Base-by-base conservation (phyloP, 768 basidiomycete genomes). In the Tylopilus plumbeoviolaceoides region DNA sequence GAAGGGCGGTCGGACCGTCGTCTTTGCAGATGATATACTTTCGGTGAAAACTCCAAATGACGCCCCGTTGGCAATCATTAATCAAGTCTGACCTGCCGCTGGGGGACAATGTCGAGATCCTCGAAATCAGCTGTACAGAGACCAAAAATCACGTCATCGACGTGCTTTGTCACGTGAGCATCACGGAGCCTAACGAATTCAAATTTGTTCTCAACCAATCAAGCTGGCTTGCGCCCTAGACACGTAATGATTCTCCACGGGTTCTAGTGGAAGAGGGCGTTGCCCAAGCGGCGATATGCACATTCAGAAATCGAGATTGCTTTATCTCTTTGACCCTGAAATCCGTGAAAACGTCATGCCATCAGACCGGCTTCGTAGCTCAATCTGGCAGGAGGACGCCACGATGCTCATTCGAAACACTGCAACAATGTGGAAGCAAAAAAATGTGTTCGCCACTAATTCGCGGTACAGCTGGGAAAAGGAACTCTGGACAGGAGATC, bases 381-480 rank as follows among this genome's bases (percentile, higher is more conserved):
- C 23, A 23, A 23, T 23, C n/a, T 23, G 17, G 21, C 30, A 52
- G 51, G 20, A 40, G n/a, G 23, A 52, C 51, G 7, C 20, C 47
- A 20, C 30, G 21, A 25, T 18, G 9, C 40, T 52, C 17, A 41
- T 52, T 20, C 51, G 40, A 17, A 50, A 20, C 17, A 52, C 47
- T 6, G 38, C 51, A 6, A 14, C 38, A n/a, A 8, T 50, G 15
- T 52, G 51, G 51, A 52, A 41, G 50, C 21, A 40, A n/a, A n/a
- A n/a, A n/a, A n/a, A 31, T 52, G 41, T 18, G 47, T 50, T 7
- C 47, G 25, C 14, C 51, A 50, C 23, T 28, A 50, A 40, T 52
- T 52, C 11, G 47, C 50, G 23, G 38, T 52, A 18, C 47, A 52
- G 30, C 10, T 50, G 7, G 51, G 51, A 7, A 52, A 49, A 17